Evolutionary conservation across 352 stramenopile species (phyloP).

Genomic region (Blastocystis sp.): DNA sequence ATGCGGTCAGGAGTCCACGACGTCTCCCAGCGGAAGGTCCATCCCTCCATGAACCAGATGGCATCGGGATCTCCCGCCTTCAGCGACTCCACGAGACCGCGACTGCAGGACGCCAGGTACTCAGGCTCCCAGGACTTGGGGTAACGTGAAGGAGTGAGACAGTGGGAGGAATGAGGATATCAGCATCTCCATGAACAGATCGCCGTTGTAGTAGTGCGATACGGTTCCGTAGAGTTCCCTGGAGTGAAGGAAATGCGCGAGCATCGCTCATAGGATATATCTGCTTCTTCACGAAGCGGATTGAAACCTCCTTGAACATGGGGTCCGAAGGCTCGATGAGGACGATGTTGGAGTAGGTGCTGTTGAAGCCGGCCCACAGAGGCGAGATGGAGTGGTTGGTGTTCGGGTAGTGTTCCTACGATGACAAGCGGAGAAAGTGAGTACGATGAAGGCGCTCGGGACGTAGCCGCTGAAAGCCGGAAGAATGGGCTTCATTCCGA

Average conservation of each 20-base stretch:
- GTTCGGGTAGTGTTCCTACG: constrained; percentile 32
- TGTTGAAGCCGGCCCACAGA: constrained; percentile 33
- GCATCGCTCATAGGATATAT: background rate
- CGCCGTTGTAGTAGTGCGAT: constrained; percentile 55
- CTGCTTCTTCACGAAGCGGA: constrained; percentile 39
- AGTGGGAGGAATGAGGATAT: background rate
- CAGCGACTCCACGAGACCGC: constrained; percentile 58
- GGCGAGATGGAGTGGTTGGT: background rate
- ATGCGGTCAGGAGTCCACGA: constrained; percentile 66
- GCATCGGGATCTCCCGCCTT: constrained; percentile 66
- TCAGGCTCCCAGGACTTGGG: constrained; percentile 37
- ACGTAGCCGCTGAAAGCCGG: constrained; percentile 76
- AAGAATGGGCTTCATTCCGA: constrained; percentile 77
- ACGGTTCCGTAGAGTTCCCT: background rate
- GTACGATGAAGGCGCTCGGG: constrained; percentile 64
- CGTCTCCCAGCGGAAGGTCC: constrained; percentile 69
- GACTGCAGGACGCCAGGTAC: constrained; percentile 34
- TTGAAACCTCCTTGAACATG: constrained; percentile 29
- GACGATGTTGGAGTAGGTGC: constrained; percentile 6
- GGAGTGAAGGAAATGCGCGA: background rate
- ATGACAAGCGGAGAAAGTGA: background rate
- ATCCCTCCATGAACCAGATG: constrained; percentile 73
- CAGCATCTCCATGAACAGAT: constrained; percentile 61
- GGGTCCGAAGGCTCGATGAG: constrained; percentile 52
- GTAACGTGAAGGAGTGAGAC: background rate